These are phyloP conservation scores for Aegilops bicornis DNA, from an alignment of 176 grass and related monocot genomes.

Conservation along the genomic window DNA sequence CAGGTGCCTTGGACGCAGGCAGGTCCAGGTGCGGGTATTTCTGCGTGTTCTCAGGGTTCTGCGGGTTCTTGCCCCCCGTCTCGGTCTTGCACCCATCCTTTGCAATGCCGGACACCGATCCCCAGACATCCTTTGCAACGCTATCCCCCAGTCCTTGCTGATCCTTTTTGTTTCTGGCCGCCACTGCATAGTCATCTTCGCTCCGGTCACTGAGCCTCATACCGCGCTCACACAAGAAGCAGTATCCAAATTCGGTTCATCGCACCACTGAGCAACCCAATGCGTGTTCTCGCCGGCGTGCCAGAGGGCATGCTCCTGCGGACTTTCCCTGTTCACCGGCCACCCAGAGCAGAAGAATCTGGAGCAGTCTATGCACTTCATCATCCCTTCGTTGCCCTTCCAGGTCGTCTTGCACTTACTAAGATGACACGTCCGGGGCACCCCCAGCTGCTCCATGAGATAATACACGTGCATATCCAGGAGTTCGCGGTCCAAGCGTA, in stretches of 20 bases:
- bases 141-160: background rate
- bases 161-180: background rate
- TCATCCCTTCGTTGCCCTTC: conserved; percentile 7
- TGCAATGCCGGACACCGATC: too few relatives aligned
- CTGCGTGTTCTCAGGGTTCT: too few relatives aligned
- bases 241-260: conserved; percentile 40
- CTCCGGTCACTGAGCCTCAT: background rate
- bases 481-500: background rate
- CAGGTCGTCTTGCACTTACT: conserved; percentile 4
- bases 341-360: conserved; percentile 36
- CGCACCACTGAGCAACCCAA: conserved; percentile 40
- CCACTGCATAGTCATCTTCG: background rate
- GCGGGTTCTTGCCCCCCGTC: background rate
- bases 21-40: background rate
- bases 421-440: conserved; percentile 17
- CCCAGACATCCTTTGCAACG: too few relatives aligned
- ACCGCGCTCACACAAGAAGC: conserved; percentile 43
- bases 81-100: background rate
- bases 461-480: conserved; percentile 8
- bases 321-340: conserved; percentile 14
- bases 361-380: conserved; percentile 62
- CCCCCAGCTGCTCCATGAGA: background rate
- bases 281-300: conserved; percentile 49
- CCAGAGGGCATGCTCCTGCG: conserved; percentile 50
- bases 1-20: background rate